phyloP scores from a whole-genome alignment of 1,139 yeast genomes.

The Sugiyamaella grinbergsii region DNA sequence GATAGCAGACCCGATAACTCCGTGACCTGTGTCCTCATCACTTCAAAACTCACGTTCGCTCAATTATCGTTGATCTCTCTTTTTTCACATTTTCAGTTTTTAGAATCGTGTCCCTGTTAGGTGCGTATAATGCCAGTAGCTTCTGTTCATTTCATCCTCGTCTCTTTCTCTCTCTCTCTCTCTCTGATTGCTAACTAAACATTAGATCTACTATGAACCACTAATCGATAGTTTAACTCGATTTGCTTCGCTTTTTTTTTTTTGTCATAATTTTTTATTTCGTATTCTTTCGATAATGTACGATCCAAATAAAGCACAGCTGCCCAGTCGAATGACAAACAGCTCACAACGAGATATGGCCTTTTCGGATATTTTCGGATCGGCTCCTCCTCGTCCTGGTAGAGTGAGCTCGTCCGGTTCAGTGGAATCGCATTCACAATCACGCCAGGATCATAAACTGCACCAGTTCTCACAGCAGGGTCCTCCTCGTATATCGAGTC shows the following conservation, averaged over 20 bases:
- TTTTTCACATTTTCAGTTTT: too few species aligned
- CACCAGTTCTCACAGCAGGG: neutral
- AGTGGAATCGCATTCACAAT: neutral
- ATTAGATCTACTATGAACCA: conserved; percentile 17
- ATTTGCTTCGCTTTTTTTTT: neutral
- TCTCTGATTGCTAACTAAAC: too few species aligned
- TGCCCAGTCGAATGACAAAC: neutral
- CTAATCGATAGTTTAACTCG: conserved; percentile 1
- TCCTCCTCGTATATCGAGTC: too few species aligned
- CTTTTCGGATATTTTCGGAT: conserved; percentile 44
- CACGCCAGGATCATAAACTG: neutral
- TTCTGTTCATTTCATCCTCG: too few species aligned
- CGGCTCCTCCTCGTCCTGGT: conserved; percentile 38
- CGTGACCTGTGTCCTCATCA: too few species aligned
- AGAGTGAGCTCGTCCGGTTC: neutral
- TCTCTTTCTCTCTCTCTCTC: too few species aligned
- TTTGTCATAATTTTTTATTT: neutral
- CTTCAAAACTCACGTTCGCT: too few species aligned
- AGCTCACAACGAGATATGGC: conserved; percentile 39
- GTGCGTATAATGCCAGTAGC: too few species aligned
- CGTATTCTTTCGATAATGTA: conserved; percentile 7
- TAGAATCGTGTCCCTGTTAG: too few species aligned
- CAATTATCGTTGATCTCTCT: too few species aligned
- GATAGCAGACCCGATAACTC: too few species aligned
- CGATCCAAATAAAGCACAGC: conserved; percentile 16